Evolutionary conservation across 257 asterid genomes (phyloP).

Genomic region (Forsythia suspensa): DNA sequence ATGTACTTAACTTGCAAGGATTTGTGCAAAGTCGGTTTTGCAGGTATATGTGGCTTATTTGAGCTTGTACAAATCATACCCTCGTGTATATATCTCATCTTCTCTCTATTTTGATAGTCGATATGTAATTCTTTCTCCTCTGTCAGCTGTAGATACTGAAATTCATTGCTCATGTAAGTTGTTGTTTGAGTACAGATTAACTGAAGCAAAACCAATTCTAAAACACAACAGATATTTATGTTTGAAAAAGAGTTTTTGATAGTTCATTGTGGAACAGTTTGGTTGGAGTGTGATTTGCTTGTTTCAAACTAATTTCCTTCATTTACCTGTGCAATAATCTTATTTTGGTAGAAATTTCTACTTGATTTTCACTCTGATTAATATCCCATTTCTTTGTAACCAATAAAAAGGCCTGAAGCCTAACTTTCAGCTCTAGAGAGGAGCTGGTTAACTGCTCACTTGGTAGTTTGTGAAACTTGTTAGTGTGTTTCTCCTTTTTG

Average conservation of each 20-base stretch:
- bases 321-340: background rate
- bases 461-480: background rate
- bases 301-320: background rate
- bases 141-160: slow-evolving; percentile 39
- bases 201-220: slow-evolving; percentile 19
- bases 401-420: background rate
- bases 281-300: background rate
- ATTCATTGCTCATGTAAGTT: slow-evolving; percentile 36
- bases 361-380: too few species aligned
- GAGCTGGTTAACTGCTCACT: background rate
- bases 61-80: slow-evolving; percentile 56
- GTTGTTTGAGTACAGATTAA: slow-evolving; percentile 12
- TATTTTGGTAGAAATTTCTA: background rate
- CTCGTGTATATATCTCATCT: slow-evolving; percentile 48
- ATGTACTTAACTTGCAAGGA: slow-evolving; percentile 50
- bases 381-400: too few species aligned
- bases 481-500: background rate
- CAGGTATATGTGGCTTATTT: slow-evolving; percentile 28
- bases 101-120: slow-evolving; percentile 26
- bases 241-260: background rate
- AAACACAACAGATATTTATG: slow-evolving; percentile 14
- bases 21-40: slow-evolving; percentile 38
- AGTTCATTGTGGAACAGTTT: background rate
- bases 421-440: background rate
- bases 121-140: slow-evolving; percentile 27